A percentile compares a stretch with the other conserved stretches of the same genome.
Conservation (phyloP, 2,329 filamentous ascomycete species). For the Sporothrix variecibatus region DNA sequence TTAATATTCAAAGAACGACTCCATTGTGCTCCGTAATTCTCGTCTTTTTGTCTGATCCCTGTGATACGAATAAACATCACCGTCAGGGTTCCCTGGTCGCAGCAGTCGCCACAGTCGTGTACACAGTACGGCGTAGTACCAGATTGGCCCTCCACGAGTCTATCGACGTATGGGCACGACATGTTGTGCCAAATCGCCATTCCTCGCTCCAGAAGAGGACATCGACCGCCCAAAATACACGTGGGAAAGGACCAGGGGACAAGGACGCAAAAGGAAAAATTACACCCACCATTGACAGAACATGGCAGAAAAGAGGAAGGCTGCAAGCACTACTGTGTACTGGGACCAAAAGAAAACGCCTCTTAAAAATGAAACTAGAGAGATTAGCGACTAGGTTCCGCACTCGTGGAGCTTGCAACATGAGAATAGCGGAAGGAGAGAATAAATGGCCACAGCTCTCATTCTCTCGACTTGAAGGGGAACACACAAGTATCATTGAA, state of each 20-base stretch:
- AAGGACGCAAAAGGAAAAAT: neutral
- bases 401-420: neutral
- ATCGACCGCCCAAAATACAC: neutral
- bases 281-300: neutral
- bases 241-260: neutral
- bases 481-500: neutral
- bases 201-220: neutral
- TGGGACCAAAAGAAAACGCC: neutral
- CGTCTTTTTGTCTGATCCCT: neutral
- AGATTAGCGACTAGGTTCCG: neutral
- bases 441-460: neutral
- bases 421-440: neutral
- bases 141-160: neutral
- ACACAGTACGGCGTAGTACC: neutral
- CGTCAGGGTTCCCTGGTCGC: neutral
- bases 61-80: neutral
- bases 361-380: neutral
- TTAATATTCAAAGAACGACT: neutral
- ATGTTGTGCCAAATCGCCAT: constrained; percentile 2
- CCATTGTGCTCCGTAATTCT: neutral
- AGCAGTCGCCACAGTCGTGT: neutral
- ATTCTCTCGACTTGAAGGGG: neutral
- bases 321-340: neutral
- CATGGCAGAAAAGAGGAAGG: neutral
- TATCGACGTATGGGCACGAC: neutral